Conservation (phyloP, 345 rosid genomes). For the Euphorbia peplus region DNA sequence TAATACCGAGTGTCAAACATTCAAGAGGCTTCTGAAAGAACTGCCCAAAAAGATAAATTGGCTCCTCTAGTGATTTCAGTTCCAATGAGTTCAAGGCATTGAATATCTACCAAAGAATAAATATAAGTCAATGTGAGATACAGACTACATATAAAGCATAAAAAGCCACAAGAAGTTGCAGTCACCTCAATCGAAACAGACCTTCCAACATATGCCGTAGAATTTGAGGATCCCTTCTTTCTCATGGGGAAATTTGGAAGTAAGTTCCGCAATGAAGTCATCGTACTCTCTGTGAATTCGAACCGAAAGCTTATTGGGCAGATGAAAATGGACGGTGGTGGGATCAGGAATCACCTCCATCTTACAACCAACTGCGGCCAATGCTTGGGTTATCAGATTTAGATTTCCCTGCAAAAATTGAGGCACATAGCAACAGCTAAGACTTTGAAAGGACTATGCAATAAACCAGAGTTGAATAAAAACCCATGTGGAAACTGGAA, state of each 20-base stretch:
- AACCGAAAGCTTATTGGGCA: conserved; percentile 69
- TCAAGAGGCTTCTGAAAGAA: conserved; percentile 87
- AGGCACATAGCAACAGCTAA: conserved; percentile 12
- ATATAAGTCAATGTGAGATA: conserved; percentile 19
- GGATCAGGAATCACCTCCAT: conserved; percentile 96
- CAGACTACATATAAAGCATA: conserved; percentile 12
- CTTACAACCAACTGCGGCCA: conserved; percentile 83
- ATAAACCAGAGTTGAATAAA: no score
- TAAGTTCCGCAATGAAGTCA: conserved; percentile 64
- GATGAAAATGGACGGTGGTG: conserved; percentile 92
- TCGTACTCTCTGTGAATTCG: conserved; percentile 67
- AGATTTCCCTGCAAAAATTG: conserved; percentile 72
- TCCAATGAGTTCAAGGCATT: conserved; percentile 88
- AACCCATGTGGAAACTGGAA: background rate
- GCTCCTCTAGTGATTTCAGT: conserved; percentile 92
- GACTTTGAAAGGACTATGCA: conserved; percentile 4
- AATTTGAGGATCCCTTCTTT: conserved; percentile 80
- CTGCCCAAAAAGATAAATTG: conserved; percentile 89
- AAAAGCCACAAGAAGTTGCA: conserved; percentile 4
- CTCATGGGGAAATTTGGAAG: conserved; percentile 73
- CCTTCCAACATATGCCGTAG: conserved; percentile 93
- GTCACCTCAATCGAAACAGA: conserved; percentile 35
- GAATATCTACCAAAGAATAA: conserved; percentile 52
- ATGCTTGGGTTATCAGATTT: conserved; percentile 82
- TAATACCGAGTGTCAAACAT: conserved; percentile 82